Evolutionary conservation across 2,329 filamentous ascomycete species (phyloP), one percentile per base, ranked within the genome.

Genomic region (Diatrype stigma): DNA sequence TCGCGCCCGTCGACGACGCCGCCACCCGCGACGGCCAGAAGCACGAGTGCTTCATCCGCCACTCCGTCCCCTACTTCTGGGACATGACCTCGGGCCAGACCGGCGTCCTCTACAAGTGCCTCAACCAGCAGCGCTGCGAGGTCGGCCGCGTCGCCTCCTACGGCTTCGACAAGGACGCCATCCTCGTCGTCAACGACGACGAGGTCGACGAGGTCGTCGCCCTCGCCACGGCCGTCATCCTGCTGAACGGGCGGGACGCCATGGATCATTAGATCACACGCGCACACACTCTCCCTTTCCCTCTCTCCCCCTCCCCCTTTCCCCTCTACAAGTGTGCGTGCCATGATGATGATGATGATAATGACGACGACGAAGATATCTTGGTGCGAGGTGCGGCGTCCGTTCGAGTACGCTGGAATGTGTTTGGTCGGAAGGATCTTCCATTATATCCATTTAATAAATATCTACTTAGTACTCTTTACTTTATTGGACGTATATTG

Each of bases 1-100:
- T 68, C 34, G 60, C 50, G 40, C 63, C 65, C 51, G 65, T 68
- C 30, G 64, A 54, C 56, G 63, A 60, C 44, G 42, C 17, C 23
- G 42, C 42, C 11, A 17, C 16, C 48, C 56, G 50, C 46, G 56
- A 60, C 44, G 52, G 45, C 17, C 45, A 49, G 38, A 64, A 62
- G 59, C 64, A 68, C 59, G 64, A 68, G 64, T 62, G 60, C 51
- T 68, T 68, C 50, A 62, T 68, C 47, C 47, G 51, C 19, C 50
- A 67, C 57, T 62, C 58, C 51, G 63, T 68, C 50, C 65, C 65
- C n/a, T 67, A 67, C 48, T 68, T 68, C 60, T 68, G 65, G 65
- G 65, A 68, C 56, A 63, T 68, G 60, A 64, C 64, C 16, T 32
- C 22, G 10, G 42, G 42, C 49, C 61, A 59, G 51, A 53, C 61